Evolutionary conservation across 1,139 yeast genomes (phyloP).

Genomic region (Hanseniaspora uvarum): DNA sequence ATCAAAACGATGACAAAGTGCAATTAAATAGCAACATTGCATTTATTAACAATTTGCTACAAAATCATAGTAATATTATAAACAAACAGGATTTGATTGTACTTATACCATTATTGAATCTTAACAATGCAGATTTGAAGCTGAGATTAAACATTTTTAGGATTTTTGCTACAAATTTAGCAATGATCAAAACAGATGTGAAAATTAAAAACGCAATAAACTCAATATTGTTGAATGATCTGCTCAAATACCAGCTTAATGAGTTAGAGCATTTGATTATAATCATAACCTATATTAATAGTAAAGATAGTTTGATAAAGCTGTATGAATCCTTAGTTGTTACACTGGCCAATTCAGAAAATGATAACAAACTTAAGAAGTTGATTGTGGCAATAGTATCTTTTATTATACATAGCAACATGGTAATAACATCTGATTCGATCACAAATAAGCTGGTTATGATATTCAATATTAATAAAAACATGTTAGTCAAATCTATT

Average conservation of each 20-base stretch:
- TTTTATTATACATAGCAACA: neutral
- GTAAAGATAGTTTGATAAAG: neutral
- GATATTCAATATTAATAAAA: neutral
- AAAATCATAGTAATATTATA: slow-evolving; percentile 35
- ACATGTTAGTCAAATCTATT: neutral
- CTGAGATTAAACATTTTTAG: slow-evolving; percentile 42
- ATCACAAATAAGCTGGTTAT: neutral
- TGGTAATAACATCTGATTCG: neutral
- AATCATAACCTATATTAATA: neutral
- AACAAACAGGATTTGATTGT: slow-evolving; percentile 55
- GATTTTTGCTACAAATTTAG: slow-evolving; percentile 43
- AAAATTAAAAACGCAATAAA: neutral
- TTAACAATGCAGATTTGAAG: slow-evolving; percentile 36
- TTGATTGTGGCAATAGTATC: neutral
- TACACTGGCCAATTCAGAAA: neutral
- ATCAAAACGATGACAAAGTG: slow-evolving; percentile 24
- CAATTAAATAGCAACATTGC: slow-evolving; percentile 43
- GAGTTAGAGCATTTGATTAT: neutral
- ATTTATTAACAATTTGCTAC: slow-evolving; percentile 39
- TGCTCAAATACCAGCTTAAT: neutral
- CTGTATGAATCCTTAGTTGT: neutral
- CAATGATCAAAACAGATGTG: neutral
- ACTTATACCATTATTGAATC: slow-evolving; percentile 46
- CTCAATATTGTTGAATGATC: neutral
- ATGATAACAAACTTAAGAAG: neutral